phyloP scores from a whole-genome alignment of 208 protist genomes.

The Strigomonas culicis region DNA sequence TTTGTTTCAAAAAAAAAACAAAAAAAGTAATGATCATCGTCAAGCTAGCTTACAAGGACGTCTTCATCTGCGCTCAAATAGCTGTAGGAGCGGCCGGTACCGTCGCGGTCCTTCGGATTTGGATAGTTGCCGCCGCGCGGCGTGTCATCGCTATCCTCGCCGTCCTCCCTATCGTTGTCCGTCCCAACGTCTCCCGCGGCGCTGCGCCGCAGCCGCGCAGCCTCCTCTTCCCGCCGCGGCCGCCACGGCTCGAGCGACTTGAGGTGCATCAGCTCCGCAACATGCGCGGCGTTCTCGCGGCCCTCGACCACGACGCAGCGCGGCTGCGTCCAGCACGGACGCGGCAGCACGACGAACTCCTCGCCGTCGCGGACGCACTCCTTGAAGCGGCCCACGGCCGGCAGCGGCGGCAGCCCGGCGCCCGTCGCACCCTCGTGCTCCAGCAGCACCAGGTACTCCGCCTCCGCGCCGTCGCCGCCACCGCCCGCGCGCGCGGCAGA shows the following conservation, averaged over 20 bases:
- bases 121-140: background rate
- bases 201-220: background rate
- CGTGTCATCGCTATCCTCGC: constrained; percentile 6
- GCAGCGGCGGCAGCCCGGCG: constrained; percentile 31
- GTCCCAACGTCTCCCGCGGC: constrained; percentile 7
- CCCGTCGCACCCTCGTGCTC: constrained; percentile 42
- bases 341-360: constrained; percentile 49
- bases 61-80: no score
- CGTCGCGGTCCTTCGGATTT: background rate
- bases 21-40: background rate
- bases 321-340: constrained; percentile 32
- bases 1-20: constrained; percentile 3
- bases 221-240: constrained; percentile 8
- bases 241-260: constrained; percentile 38
- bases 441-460: constrained; percentile 52
- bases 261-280: constrained; percentile 75
- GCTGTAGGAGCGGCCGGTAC: background rate
- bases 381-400: constrained; percentile 49
- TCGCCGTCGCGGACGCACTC: constrained; percentile 66
- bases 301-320: constrained; percentile 49
- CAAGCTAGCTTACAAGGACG: no score
- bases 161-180: background rate
- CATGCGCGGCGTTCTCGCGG: constrained; percentile 61
- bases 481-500: background rate
- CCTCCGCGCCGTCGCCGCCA: constrained; percentile 24